Conservation (phyloP, 169 alveolate genomes). For the Cryptosporidium canis region DNA sequence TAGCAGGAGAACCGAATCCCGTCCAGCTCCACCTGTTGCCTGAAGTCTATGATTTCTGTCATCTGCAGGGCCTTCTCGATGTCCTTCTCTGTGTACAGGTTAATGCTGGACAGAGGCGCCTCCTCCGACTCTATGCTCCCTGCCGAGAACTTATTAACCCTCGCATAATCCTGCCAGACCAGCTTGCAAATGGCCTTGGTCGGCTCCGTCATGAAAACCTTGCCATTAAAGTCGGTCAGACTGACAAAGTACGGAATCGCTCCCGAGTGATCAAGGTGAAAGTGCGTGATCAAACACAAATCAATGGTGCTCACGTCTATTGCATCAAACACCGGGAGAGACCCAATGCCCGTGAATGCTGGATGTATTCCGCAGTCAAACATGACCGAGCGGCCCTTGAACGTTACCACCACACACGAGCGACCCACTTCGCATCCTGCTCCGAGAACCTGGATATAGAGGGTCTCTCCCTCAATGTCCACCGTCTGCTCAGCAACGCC, state of each 20-base stretch:
- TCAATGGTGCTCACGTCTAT: constrained; percentile 93
- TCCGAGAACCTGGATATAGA: constrained; percentile 81
- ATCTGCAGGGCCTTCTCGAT: constrained; percentile 88
- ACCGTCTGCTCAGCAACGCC: constrained; percentile 29
- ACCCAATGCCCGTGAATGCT: constrained; percentile 95
- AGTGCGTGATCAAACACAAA: constrained; percentile 94
- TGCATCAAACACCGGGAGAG: constrained; percentile 97
- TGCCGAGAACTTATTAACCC: constrained; percentile 79
- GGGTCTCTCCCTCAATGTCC: constrained; percentile 52
- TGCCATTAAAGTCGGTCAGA: constrained; percentile 92
- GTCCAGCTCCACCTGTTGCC: constrained; percentile 89
- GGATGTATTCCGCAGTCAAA: constrained; percentile 99
- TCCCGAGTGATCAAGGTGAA: constrained; percentile 98
- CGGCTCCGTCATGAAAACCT: constrained; percentile 94
- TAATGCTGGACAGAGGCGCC: constrained; percentile 73
- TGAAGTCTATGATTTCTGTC: constrained; percentile 92
- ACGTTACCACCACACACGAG: constrained; percentile 93
- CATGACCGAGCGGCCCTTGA: constrained; percentile 92
- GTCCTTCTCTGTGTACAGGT: constrained; percentile 92
- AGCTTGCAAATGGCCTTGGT: constrained; percentile 94
- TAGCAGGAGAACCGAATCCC: constrained; percentile 94
- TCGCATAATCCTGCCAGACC: constrained; percentile 93
- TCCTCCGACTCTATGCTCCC: constrained; percentile 50
- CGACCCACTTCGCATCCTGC: constrained; percentile 94
- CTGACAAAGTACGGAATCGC: constrained; percentile 95